Conservation (phyloP, 78 protist species). For the Dictyostelium capitatum region DNA sequence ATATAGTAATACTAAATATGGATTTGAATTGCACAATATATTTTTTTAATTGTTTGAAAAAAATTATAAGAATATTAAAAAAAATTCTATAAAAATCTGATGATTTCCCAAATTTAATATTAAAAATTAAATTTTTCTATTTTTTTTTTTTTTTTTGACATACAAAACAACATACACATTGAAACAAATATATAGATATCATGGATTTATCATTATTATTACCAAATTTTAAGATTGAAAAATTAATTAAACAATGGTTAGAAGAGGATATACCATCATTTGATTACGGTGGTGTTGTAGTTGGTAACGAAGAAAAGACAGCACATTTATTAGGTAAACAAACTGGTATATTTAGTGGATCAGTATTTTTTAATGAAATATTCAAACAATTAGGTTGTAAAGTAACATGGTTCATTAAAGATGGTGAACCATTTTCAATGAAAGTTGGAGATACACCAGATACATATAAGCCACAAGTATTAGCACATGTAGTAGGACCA, state of each 20-base stretch:
- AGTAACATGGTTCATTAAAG: constrained; percentile 85
- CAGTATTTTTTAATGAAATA: constrained; percentile 90
- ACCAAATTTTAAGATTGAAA: constrained; percentile 24
- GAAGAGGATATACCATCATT: constrained; percentile 94
- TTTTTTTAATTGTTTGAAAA: too few species aligned
- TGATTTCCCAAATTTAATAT: too few species aligned
- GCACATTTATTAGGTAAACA: constrained; percentile 77
- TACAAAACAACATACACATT: too few species aligned
- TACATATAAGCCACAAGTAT: constrained; percentile 17
- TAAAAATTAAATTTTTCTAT: too few species aligned
- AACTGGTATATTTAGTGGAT: constrained; percentile 92
- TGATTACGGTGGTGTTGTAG: constrained; percentile 96
- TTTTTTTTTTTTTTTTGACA: too few species aligned
- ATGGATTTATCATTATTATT: constrained; percentile 37
- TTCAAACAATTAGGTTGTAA: constrained; percentile 84
- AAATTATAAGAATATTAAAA: too few species aligned
- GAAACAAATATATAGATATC: too few species aligned
- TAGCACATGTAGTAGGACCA: constrained; percentile 89
- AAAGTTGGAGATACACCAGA: neutral
- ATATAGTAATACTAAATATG: too few species aligned
- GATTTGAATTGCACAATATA: too few species aligned
- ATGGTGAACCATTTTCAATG: constrained; percentile 71
- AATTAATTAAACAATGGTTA: constrained; percentile 72
- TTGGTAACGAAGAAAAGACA: constrained; percentile 58
- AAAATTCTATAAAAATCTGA: too few species aligned